Evolutionary conservation across 1,284 basidiomycete genomes (phyloP), one percentile per base, ranked within the genome.

Genomic region (Malassezia restricta): DNA sequence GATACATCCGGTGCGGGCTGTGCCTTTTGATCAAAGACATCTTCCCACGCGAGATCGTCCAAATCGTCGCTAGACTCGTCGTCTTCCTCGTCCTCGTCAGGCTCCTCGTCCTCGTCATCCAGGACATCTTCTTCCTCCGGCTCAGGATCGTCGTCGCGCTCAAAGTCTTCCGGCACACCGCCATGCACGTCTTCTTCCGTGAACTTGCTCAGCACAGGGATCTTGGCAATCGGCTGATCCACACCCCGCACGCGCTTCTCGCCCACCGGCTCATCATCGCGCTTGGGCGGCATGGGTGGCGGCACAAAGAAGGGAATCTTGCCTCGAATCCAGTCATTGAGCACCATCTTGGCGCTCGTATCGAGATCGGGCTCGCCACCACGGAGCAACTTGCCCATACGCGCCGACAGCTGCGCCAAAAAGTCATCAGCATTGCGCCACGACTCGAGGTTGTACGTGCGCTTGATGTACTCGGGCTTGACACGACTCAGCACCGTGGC

Each of bases 291-390:
- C 43, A 46, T 32, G 8, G 68, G 67, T 24, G 87, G 87, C 8
- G 83, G 71, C 20, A 87, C 86, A 63, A 88, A 90, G 77, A 82
- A 90, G 30, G 87, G 87, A 66, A 91, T 87, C 65, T 90, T 86
- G 24, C 94, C 94, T 49, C 94, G 79, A 55, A 95, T 90, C 94
- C 94, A 98, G 74, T 98, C 94, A 74, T 86, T 89, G 64, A 98
- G 76, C 42, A 98, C 78, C 75, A 96, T 92, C 78, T 92, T 96
- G 31, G 92, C 87, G 12, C 91, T 87, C 3, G 86, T 82, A 71
- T 96, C 87, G 45, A 85, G 74, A 75, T 96, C 91, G 1, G 92
- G 87, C 75, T 96, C 91, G 59, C 94, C 92, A 47, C 90, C 88
- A 71, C 89, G 90, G 57, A 94, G 78, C 58, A 98, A 77, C 58